These are phyloP conservation scores for Sclerotinia trifoliorum DNA, from an alignment of 2,329 filamentous ascomycete species.

Conservation along the genomic window DNA sequence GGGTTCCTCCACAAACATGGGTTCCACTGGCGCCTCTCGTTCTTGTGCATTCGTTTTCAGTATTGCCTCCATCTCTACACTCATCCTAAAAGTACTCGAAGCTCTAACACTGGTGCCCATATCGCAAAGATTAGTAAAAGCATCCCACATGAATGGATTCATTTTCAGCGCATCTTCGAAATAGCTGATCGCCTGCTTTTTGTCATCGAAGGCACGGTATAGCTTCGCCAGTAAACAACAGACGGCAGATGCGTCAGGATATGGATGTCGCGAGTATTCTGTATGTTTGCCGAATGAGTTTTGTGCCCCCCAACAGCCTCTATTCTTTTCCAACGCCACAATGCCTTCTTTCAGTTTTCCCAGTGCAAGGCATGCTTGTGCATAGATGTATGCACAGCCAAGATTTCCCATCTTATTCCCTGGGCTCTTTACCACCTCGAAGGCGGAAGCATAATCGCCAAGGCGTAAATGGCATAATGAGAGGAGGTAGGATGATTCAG, in stretches of 20 bases:
- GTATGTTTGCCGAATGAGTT: conserved; percentile 82
- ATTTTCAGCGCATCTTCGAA: conserved; percentile 86
- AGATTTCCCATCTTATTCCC: conserved; percentile 72
- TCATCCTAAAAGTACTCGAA: conserved; percentile 81
- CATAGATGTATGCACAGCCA: conserved; percentile 88
- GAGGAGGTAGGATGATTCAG: conserved; percentile 79
- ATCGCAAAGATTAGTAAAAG: conserved; percentile 84
- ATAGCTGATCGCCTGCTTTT: conserved; percentile 77
- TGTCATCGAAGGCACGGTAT: conserved; percentile 76
- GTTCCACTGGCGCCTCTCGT: conserved; percentile 9
- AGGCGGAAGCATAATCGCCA: conserved; percentile 80
- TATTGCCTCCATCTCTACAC: conserved; percentile 57
- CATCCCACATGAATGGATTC: conserved; percentile 98
- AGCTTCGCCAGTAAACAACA: conserved; percentile 83
- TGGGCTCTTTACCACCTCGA: conserved; percentile 72
- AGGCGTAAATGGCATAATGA: conserved; percentile 81
- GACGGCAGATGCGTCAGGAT: conserved; percentile 83
- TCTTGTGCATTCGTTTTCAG: conserved; percentile 41
- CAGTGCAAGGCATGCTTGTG: conserved; percentile 79
- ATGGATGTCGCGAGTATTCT: conserved; percentile 68
- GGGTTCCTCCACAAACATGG: not conserved
- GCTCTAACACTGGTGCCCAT: conserved; percentile 79
- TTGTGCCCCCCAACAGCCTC: conserved; percentile 70
- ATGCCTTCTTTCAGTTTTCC: conserved; percentile 80
- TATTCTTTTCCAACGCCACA: conserved; percentile 77